Conservation (phyloP, 805 yeast species). For the Jamesozyma jinghongensis region DNA sequence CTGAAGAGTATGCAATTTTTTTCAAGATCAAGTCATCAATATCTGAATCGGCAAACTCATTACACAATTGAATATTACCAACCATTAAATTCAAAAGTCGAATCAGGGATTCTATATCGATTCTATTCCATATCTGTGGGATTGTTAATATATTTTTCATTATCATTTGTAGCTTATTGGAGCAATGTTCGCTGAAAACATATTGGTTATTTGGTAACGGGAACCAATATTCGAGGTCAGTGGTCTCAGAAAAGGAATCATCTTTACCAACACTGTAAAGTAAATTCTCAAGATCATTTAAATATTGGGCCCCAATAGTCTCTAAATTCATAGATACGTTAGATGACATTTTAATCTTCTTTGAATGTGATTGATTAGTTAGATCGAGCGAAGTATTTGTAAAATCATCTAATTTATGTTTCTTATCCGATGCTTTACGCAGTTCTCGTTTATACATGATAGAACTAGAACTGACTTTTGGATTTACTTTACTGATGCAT, state of each 20-base stretch:
- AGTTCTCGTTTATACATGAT: not conserved
- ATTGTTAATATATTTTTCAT: constrained; percentile 14
- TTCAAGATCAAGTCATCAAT: constrained; percentile 9
- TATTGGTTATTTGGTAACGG: constrained; percentile 6
- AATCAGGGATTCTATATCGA: constrained; percentile 8
- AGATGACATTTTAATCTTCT: constrained; percentile 13
- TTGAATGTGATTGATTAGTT: constrained; percentile 3
- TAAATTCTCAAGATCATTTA: constrained; percentile 15
- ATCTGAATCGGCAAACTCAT: constrained; percentile 2
- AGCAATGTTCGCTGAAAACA: constrained; percentile 9
- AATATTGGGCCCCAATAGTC: constrained; percentile 15
- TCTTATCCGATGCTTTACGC: not conserved
- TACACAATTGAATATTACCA: constrained; percentile 12
- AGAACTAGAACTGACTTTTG: constrained; percentile 1
- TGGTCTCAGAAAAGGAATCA: constrained; percentile 1
- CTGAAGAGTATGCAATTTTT: constrained; percentile 28
- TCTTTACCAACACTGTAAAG: constrained; percentile 7
- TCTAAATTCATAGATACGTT: constrained; percentile 18
- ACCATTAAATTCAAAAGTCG: constrained; percentile 15
- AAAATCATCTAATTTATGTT: constrained; percentile 6
- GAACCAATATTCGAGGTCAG: constrained; percentile 17
- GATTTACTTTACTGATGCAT: constrained; percentile 6
- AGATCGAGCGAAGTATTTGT: constrained; percentile 2
- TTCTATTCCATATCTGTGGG: constrained; percentile 7
- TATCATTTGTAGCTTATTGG: constrained; percentile 11